Evolutionary conservation across 257 asterid species (phyloP).

Genomic region (Nicotiana knightiana): DNA sequence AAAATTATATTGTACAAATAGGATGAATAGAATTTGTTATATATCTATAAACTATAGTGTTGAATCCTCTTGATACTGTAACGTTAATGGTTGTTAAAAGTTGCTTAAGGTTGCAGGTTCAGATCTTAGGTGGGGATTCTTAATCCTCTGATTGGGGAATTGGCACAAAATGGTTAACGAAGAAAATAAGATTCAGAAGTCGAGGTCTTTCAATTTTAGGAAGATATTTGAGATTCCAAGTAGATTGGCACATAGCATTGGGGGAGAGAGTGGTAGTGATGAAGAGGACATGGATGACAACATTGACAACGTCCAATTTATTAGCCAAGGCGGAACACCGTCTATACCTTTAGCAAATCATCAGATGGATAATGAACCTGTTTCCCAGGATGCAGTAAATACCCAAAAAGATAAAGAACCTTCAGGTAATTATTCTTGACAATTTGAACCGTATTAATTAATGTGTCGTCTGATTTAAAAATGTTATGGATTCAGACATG

Average conservation of each 20-base stretch:
- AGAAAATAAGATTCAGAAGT: conserved; percentile 28
- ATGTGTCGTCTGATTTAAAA: background rate
- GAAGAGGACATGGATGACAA: conserved; percentile 24
- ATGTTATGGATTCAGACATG: conserved; percentile 37
- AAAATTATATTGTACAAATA: background rate
- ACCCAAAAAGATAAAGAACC: conserved; percentile 23
- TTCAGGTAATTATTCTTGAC: conserved; percentile 29
- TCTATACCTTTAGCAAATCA: conserved; percentile 13
- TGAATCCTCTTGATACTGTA: background rate
- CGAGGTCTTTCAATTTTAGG: conserved; percentile 38
- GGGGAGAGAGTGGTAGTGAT: conserved; percentile 23
- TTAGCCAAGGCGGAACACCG: conserved; percentile 16
- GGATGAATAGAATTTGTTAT: background rate
- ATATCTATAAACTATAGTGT: background rate
- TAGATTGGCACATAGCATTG: conserved; percentile 25
- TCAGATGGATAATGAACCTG: conserved; percentile 17
- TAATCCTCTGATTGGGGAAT: background rate
- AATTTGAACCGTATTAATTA: no score
- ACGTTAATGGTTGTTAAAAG: background rate
- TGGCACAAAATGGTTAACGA: conserved; percentile 24
- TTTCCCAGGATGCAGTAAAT: conserved; percentile 15
- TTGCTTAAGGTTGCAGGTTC: background rate
- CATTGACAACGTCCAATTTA: background rate
- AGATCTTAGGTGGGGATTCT: background rate
- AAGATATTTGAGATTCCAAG: conserved; percentile 40